phyloP scores from a whole-genome alignment of 1,284 basidiomycete species.

The Ceratorhiza oryzae-sativae region DNA sequence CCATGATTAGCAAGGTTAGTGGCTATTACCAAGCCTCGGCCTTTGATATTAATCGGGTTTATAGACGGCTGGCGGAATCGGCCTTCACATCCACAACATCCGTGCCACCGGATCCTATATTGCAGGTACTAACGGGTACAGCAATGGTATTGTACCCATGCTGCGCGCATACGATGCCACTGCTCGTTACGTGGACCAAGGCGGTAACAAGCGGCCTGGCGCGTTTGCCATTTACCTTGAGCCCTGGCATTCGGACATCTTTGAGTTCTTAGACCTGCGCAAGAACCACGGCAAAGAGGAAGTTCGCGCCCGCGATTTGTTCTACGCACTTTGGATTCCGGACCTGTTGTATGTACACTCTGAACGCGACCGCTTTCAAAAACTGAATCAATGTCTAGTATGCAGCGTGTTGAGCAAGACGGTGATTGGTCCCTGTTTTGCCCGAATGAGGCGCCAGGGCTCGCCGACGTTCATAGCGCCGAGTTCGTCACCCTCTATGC shows the following conservation, averaged over 20 bases:
- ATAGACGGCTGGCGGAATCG: slow-evolving; percentile 93
- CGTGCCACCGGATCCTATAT: slow-evolving; percentile 96
- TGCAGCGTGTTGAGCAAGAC: slow-evolving; percentile 90
- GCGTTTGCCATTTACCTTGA: slow-evolving; percentile 98
- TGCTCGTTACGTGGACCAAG: slow-evolving; percentile 98
- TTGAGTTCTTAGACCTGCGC: slow-evolving; percentile 96
- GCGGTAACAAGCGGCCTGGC: slow-evolving; percentile 99
- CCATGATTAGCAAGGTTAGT: slow-evolving; percentile 91
- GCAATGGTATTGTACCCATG: slow-evolving; percentile 99
- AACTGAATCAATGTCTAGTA: slow-evolving; percentile 57
- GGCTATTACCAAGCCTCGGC: not conserved
- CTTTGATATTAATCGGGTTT: not conserved
- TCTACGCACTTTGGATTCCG: slow-evolving; percentile 98
- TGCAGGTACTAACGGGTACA: slow-evolving; percentile 96
- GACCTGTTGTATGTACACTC: slow-evolving; percentile 84
- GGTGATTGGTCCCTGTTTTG: slow-evolving; percentile 98
- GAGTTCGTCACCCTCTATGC: slow-evolving; percentile 93
- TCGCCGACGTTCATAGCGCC: slow-evolving; percentile 89
- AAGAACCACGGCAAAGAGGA: slow-evolving; percentile 99
- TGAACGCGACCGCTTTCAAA: not conserved
- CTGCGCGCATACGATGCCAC: slow-evolving; percentile 98
- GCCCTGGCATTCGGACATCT: slow-evolving; percentile 98
- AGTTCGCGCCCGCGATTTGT: slow-evolving; percentile 94
- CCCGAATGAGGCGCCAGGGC: slow-evolving; percentile 92
- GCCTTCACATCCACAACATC: slow-evolving; percentile 95